Percentiles rank a stretch among this genome's conserved stretches.
These are phyloP conservation scores for Hypomyces perniciosus DNA, from an alignment of 2,329 filamentous ascomycete genomes.

Conservation along the genomic window DNA sequence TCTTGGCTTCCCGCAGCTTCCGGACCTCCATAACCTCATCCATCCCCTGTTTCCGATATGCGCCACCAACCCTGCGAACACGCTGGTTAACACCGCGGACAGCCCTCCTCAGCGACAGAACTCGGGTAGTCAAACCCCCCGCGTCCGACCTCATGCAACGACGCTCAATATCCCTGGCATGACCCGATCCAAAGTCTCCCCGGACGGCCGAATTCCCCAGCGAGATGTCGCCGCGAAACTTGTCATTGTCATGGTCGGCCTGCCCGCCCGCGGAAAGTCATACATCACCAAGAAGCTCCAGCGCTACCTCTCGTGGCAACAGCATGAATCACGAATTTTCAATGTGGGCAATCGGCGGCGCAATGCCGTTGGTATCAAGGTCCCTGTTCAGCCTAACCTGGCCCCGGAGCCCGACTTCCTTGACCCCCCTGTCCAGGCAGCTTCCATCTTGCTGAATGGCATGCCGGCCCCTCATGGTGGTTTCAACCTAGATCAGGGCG, in stretches of 20 bases:
- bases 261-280: constrained; percentile 92
- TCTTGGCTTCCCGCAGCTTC: background rate
- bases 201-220: constrained; percentile 88
- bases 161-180: constrained; percentile 95
- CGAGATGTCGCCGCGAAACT: constrained; percentile 94
- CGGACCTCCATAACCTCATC: background rate
- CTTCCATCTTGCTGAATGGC: constrained; percentile 54
- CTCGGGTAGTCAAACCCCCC: constrained; percentile 71
- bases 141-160: constrained; percentile 76
- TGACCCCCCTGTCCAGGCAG: constrained; percentile 45
- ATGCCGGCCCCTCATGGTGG: constrained; percentile 29
- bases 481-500: constrained; percentile 25
- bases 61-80: background rate
- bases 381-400: constrained; percentile 28
- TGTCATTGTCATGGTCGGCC: constrained; percentile 95
- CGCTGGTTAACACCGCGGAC: constrained; percentile 10
- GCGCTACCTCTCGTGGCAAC: constrained; percentile 92
- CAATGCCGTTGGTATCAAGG: constrained; percentile 59
- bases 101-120: constrained; percentile 66
- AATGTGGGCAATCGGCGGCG: constrained; percentile 92
- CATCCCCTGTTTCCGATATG: background rate
- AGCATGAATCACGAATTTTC: constrained; percentile 93
- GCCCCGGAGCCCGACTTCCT: constrained; percentile 30
- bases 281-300: constrained; percentile 99
- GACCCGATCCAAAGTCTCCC: constrained; percentile 90